Base-by-base conservation (phyloP, 371 early-diverging fungal species). In the Blakeslea trispora region DNA sequence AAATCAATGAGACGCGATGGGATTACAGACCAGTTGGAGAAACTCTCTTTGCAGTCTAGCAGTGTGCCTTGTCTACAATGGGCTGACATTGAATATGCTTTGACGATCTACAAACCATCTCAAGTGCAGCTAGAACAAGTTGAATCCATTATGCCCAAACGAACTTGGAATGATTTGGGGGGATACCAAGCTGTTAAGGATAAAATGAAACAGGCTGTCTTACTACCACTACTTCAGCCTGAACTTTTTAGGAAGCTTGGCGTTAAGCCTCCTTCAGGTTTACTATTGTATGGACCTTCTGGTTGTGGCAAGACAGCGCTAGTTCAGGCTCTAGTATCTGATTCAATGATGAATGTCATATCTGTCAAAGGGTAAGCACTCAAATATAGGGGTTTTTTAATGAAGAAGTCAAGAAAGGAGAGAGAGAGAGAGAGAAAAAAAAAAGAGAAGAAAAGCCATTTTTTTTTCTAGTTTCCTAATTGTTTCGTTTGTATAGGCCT, bases 301-400 rank as follows among this genome's bases (percentile, higher is more conserved):
- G 92, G 91, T 1, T 93, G 94, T 63, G 93, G 94, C 23, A 96
- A 96, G 60, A 92, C 95, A 1, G 69, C 86, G 42, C 59, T 96
- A 3, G 90, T 87, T 0, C 86, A 89, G 52, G 89, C 92, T 3
- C 46, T 93, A 0, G 88, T 90, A 0, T 72, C 86, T 4, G 82
- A 83, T 56, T 81, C 87, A 17, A 79, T 76, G 59, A 78, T 90
- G 74, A 92, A 91, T 57, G 89, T 89, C 48, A 87, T 92, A 17
- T 75, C 84, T 2, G 82, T 93, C 31, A 86, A 87, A 61, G 91
- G 88, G 85, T 89, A 80, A 64, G 56, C 59, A 11, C 1, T 40
- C 11, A 17, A 14, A 51, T 21, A 10, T 32, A 15, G 37, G 13
- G 5, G 28, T 7, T 5, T 28, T 7, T 28, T 7, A 28, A 28